Base-by-base conservation (phyloP, 805 yeast genomes). In the Candida gorgasii region DNA sequence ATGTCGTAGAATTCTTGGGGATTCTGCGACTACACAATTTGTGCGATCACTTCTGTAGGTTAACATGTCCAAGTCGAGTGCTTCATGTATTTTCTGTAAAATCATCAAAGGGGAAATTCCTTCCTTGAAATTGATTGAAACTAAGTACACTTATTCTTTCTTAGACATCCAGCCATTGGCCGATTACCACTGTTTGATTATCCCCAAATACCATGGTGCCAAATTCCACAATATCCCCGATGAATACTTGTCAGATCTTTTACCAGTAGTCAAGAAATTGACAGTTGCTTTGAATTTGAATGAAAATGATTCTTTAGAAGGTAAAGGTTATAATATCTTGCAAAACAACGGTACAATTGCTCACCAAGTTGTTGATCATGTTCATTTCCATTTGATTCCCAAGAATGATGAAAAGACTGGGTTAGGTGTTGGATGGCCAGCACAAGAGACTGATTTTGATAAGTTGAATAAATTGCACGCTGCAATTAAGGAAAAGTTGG, bases 61-160 rank as follows among this genome's bases (percentile, higher is more conserved):
- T n/a, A n/a, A n/a, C n/a, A n/a, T n/a, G n/a, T n/a, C n/a, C n/a
- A n/a, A n/a, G n/a, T 42, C 45, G 46, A 36, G 26, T 18, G 84
- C 87, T 17, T 63, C 81, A 26, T 92, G 98, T 68, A 82, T 92
- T 55, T 92, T 92, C 61, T 92, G 98, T 73, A 89, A 90, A 58
- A 92, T 92, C 65, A 82, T 92, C 70, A 89, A 89, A 60, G 95
- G 97, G 43, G 97, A 93, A 55, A 93, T 92, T 58, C 99, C 99
- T 24, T 86, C 95, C 1, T 80, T 88, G 73, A 93, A 92, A 63
- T 68, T 92, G 48, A 75, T 86, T 56, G 99, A 92, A 65, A 88
- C 97, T n/a, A 74, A 84, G 46, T 74, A 77, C 54, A 67, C 88
- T 2, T 87, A 75, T 58, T 88, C 98, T 0, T 93, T 92, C 63